Evolutionary conservation across 2,329 filamentous ascomycete genomes (phyloP), one percentile per base, ranked within the genome.

Genomic region (Fusarium sp.): DNA sequence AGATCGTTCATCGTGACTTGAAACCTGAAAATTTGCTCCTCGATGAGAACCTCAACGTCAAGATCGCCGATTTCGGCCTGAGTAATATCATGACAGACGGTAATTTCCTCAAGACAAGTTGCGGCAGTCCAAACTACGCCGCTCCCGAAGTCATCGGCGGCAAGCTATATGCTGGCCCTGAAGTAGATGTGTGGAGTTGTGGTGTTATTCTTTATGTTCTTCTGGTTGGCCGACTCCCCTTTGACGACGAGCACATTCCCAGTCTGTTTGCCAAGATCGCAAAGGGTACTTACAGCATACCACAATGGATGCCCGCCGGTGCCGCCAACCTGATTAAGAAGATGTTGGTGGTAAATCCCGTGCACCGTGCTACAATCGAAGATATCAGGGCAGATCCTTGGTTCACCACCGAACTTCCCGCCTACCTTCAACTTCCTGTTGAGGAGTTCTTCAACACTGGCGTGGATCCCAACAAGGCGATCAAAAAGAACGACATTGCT

Each of bases 21-120:
- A 99, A 99, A 79, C 96, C 96, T 11, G 96, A 99, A 83, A 99
- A 99, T 77, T 82, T 99, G 47, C 87, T 99, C 42, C 89, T 99
- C 50, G 96, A 99, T 80, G 93, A 96, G 69, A 91, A 96, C 61
- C 90, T 97, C 76, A 97, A 99, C 74, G 95, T 99, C 80, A 99
- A 99, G 83, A 99, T 99, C 81, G 96, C 96, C 74, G 96, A 99
- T 80, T 99, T 99, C 72, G 96, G 96, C 58, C 85, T 99, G 57
- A 98, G 95, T 83, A 99, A 99, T 77, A 99, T 99, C 81, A 99
- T 99, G 96, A 98, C 96, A 0, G 96, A 99, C 77, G 96, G 96
- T 24, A 99, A 99, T 78, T 99, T 99, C 77, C 87, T 99, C 74
- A 98, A 97, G 82, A 99, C 96, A 2, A 98, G 94, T 77, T 99